A percentile compares a stretch with the other conserved stretches of the same genome.
These are phyloP conservation scores for Crucibulum parvulum DNA, from an alignment of 1,284 basidiomycete species.

Conservation along the genomic window DNA sequence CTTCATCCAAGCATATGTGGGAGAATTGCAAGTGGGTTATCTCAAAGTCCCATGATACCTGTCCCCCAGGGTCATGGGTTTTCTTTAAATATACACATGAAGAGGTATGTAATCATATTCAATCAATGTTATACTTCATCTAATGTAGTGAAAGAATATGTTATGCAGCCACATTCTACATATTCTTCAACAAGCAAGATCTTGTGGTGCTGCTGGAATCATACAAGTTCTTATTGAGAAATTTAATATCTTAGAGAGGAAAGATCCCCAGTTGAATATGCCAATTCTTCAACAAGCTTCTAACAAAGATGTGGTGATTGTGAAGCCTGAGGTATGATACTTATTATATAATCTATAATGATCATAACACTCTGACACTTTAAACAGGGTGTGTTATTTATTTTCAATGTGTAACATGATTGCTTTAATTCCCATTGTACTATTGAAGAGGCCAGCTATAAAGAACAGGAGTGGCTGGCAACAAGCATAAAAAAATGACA, in stretches of 20 bases:
- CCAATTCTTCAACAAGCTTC: conserved; percentile 4
- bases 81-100: not conserved
- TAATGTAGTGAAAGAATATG: not conserved
- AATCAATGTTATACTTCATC: not conserved
- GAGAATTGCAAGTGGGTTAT: not conserved
- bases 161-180: not conserved
- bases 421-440: conserved; percentile 13
- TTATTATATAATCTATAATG: not conserved
- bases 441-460: not conserved
- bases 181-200: not conserved
- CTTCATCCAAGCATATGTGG: not conserved
- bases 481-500: not conserved
- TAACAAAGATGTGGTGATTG: not conserved
- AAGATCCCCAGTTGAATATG: conserved; percentile 8
- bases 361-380: not conserved
- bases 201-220: not conserved
- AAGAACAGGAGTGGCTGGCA: not conserved
- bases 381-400: conserved; percentile 24
- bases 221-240: conserved; percentile 4
- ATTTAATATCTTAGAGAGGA: conserved; percentile 3
- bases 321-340: not conserved
- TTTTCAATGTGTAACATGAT: conserved; percentile 31
- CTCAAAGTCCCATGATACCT: not conserved
- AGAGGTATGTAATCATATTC: not conserved
- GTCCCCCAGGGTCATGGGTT: not conserved